These are phyloP conservation scores for Spatholobus suberectus DNA, from an alignment of 306 rosid genomes.

Conservation along the genomic window DNA sequence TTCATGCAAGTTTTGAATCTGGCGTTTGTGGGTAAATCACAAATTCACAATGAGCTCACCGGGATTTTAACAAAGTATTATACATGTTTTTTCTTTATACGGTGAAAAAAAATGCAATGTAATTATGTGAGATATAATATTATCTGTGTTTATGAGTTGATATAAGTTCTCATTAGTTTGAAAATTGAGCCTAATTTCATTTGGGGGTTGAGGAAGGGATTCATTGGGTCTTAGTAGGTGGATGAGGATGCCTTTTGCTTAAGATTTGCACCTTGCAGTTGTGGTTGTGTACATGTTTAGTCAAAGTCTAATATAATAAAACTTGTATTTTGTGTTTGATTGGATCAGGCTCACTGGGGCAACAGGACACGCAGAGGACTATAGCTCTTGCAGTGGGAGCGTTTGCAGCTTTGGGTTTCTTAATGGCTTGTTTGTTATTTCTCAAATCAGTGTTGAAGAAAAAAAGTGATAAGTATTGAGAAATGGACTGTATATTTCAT, in stretches of 20 bases:
- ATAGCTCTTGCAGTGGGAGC: constrained; percentile 71
- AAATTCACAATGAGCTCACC: background rate
- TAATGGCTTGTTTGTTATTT: background rate
- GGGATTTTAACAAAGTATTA: background rate
- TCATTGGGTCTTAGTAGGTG: background rate
- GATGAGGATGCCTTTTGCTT: background rate
- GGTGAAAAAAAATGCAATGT: background rate
- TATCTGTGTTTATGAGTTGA: background rate
- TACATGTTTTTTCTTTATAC: background rate
- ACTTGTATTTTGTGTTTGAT: background rate
- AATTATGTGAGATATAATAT: background rate
- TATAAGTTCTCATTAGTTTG: background rate
- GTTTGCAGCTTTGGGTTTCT: constrained; percentile 22
- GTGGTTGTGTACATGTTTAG: background rate
- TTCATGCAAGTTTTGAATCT: background rate
- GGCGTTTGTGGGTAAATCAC: background rate
- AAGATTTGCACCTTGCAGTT: background rate
- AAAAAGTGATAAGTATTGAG: background rate
- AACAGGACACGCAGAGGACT: constrained; percentile 54
- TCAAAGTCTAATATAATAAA: constrained; percentile 4
- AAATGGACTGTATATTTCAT: background rate
- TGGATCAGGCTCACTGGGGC: constrained; percentile 42
- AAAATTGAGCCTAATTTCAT: background rate
- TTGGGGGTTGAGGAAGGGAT: background rate
- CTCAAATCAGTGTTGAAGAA: constrained; percentile 5